Base-by-base conservation (phyloP, 768 basidiomycete genomes). In the Russula sp. region DNA sequence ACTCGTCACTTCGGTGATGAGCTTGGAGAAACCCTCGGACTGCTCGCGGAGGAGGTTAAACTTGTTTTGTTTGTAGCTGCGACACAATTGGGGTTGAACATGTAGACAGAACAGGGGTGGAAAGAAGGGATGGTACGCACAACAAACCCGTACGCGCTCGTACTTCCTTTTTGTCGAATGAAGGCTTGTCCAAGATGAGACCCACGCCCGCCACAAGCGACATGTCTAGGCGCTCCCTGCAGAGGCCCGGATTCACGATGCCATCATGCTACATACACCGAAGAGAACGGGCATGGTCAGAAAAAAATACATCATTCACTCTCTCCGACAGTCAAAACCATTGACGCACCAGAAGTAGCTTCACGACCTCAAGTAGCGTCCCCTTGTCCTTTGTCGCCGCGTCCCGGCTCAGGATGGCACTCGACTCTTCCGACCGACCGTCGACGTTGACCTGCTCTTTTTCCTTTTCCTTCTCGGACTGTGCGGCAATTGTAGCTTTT, bases 21-120 rank as follows among this genome's bases (percentile, higher is more conserved):
- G 83, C 73, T 95, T 94, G 72, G 92, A 92, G 76, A 93, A 99
- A 8, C 97, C 97, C 76, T 98, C 96, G 0, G 94, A 94, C 69
- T 97, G 92, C 75, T 99, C 97, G 41, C 97, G 88, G 16, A 98
- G 82, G 42, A 99, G 82, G 71, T 98, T 99, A 79, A 95, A 96
- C 74, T 98, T 99, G 76, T 93, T 93, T 73, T 99, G 96, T 73
- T 93, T 94, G 77, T 94, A 96, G 72, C 92, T 95, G 70, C n/a
- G 56, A 18, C 13, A 22, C 5, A 18, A 45, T 2, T 2, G 13
- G 14, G 3, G n/a, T 47, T 58, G 20, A 35, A 29, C 29, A 36
- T 29, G 25, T 63, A 47, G 25, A 60, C 42, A 55, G 60, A 56
- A 50, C 9, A 39, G 9, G 42, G 25, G 14, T 3, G n/a, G 36